phyloP scores from a whole-genome alignment of 345 rosid genomes.

The Eucalyptus sp. region DNA sequence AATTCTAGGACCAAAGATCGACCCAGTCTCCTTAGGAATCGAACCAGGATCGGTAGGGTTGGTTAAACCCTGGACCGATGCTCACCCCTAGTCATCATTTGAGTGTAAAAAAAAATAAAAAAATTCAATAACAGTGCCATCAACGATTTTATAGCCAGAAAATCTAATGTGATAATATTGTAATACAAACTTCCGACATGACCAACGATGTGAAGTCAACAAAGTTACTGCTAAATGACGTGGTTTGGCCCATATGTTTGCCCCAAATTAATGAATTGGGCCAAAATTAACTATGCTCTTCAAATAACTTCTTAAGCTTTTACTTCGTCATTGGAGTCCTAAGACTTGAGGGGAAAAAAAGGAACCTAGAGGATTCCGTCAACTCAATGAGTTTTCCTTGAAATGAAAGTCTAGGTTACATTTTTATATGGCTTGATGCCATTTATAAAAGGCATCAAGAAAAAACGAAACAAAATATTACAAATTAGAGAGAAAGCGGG shows the following conservation, averaged over 20 bases:
- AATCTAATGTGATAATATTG: not conserved
- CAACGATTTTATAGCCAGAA: not conserved
- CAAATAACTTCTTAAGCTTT: not conserved
- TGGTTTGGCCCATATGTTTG: not conserved
- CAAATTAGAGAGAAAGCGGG: not conserved
- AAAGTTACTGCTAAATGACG: not conserved
- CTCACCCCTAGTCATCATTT: not conserved
- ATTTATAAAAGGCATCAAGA: not conserved
- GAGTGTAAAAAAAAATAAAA: not conserved
- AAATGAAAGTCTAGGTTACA: not conserved
- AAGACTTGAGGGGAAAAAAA: not conserved
- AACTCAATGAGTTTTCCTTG: not conserved
- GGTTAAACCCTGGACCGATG: too few species aligned
- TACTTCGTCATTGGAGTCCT: not conserved
- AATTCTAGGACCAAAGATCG: too few species aligned
- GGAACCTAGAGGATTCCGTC: not conserved
- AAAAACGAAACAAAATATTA: not conserved
- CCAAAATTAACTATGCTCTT: too few species aligned
- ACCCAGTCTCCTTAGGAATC: too few species aligned
- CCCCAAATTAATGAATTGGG: not conserved
- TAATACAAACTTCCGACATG: not conserved
- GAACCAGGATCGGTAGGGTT: too few species aligned
- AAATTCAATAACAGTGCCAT: not conserved
- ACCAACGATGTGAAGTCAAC: not conserved
- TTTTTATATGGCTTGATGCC: not conserved